Evolutionary conservation across 2,329 filamentous ascomycete species (phyloP).

Genomic region (Aaosphaeria pasadenensis): DNA sequence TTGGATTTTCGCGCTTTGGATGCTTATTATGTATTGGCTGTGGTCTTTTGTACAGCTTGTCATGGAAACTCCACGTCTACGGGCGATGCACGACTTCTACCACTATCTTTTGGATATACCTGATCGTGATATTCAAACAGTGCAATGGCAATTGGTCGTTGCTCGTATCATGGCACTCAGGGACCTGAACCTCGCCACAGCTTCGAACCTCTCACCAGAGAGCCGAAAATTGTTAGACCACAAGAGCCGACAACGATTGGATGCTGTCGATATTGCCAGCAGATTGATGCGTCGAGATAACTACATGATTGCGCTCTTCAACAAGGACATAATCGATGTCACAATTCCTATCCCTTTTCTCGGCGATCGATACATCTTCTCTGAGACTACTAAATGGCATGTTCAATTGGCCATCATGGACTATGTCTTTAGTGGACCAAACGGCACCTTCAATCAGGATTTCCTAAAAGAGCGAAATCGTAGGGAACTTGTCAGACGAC

Average conservation of each 20-base stretch:
- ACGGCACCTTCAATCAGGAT: conserved; percentile 80
- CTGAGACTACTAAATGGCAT: conserved; percentile 87
- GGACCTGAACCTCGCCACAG: conserved; percentile 85
- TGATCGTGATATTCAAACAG: conserved; percentile 84
- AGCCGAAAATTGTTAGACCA: conserved; percentile 67
- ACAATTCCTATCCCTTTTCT: conserved; percentile 83
- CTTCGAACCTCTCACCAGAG: conserved; percentile 56
- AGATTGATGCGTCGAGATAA: conserved; percentile 95
- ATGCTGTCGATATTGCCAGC: conserved; percentile 96
- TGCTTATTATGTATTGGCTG: conserved; percentile 82
- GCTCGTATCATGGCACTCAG: conserved; percentile 79
- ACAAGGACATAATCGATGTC: conserved; percentile 90
- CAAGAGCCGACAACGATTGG: conserved; percentile 89
- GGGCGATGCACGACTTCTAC: conserved; percentile 82
- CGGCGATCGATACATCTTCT: conserved; percentile 76
- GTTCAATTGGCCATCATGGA: conserved; percentile 87
- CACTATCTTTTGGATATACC: conserved; percentile 78
- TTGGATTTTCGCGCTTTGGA: conserved; percentile 77
- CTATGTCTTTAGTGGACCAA: conserved; percentile 80
- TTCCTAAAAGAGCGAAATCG: conserved; percentile 84
- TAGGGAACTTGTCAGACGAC: conserved; percentile 70
- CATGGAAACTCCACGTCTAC: conserved; percentile 69
- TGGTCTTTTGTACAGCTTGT: conserved; percentile 74
- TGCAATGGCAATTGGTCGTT: conserved; percentile 91
- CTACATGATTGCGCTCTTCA: conserved; percentile 93